Conservation (phyloP, 2,329 filamentous ascomycete genomes). For the Fusarium sp. region DNA sequence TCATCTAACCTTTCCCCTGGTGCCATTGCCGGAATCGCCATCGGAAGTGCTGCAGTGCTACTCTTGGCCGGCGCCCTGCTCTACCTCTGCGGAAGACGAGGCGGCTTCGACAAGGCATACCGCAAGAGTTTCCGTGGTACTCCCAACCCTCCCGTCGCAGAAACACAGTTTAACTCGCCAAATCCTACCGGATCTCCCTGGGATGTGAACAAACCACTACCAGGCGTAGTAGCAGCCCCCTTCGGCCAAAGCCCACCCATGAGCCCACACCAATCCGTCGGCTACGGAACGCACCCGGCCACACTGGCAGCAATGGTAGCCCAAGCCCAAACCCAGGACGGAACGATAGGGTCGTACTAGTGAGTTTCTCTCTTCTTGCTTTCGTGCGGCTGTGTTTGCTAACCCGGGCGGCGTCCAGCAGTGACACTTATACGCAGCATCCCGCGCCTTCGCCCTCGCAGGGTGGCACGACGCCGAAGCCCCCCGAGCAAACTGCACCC, state of each 20-base stretch:
- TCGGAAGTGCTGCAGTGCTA: slow-evolving; percentile 62
- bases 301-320: slow-evolving; percentile 28
- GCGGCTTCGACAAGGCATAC: slow-evolving; percentile 46
- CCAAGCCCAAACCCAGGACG: slow-evolving; percentile 38
- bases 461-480: slow-evolving; percentile 32
- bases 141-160: slow-evolving; percentile 21
- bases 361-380: slow-evolving; percentile 34
- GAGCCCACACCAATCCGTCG: slow-evolving; percentile 47
- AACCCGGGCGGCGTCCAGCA: slow-evolving; percentile 5
- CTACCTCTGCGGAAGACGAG: slow-evolving; percentile 59
- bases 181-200: slow-evolving; percentile 30
- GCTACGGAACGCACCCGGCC: slow-evolving; percentile 33
- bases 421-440: slow-evolving; percentile 30
- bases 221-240: slow-evolving; percentile 43
- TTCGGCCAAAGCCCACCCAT: slow-evolving; percentile 48
- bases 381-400: not conserved
- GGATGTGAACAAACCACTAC: slow-evolving; percentile 33
- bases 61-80: slow-evolving; percentile 58
- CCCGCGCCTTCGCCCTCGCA: slow-evolving; percentile 28
- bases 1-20: slow-evolving; percentile 50
- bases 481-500: slow-evolving; percentile 30
- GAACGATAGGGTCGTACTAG: slow-evolving; percentile 43
- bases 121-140: slow-evolving; percentile 43
- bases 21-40: slow-evolving; percentile 70
- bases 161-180: slow-evolving; percentile 34